Conservation (phyloP, 805 yeast species). For the Wickerhamiella lipophila region DNA sequence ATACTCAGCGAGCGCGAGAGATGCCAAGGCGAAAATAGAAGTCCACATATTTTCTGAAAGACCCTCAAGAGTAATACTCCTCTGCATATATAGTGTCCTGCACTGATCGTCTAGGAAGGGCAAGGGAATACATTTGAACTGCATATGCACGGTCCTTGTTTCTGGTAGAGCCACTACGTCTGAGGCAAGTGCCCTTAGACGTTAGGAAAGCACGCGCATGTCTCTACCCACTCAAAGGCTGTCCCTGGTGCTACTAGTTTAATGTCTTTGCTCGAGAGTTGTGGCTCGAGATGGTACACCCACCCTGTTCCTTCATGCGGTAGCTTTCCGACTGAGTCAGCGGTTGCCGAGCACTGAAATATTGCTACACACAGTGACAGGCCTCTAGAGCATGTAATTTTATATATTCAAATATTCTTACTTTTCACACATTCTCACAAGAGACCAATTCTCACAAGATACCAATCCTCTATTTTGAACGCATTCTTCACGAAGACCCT, state of each 20-base stretch:
- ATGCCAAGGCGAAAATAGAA: neutral
- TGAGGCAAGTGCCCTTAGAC: neutral
- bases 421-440: no score
- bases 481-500: no score
- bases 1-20: neutral
- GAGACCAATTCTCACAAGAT: no score
- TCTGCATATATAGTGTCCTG: neutral
- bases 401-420: no score
- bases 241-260: no score
- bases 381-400: no score
- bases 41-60: neutral
- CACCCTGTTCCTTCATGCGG: neutral
- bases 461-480: no score
- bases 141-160: conserved; percentile 2
- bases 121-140: neutral
- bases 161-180: neutral
- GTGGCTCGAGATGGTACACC: no score
- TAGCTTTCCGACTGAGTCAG: neutral
- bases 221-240: no score
- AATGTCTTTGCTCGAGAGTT: no score
- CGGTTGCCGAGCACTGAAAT: neutral
- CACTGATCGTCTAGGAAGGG: neutral
- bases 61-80: neutral
- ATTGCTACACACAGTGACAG: no score
- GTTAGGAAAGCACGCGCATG: neutral